These are phyloP conservation scores for Diaporthe sp. DNA, from an alignment of 2,329 filamentous ascomycete species.

Conservation along the genomic window DNA sequence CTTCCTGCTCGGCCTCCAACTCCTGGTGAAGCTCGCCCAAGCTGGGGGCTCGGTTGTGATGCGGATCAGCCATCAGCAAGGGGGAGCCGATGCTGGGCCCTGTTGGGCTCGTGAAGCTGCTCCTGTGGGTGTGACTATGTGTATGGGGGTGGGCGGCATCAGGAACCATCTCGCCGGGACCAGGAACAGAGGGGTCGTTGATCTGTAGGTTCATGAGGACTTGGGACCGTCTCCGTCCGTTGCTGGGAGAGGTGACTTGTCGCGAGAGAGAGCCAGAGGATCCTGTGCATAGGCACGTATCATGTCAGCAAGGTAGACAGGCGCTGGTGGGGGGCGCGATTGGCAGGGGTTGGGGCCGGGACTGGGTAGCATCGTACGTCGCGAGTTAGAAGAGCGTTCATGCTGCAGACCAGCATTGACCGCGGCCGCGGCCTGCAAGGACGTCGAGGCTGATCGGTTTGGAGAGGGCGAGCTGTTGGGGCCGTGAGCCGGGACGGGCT, in stretches of 20 bases:
- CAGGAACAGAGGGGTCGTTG: conserved; percentile 77
- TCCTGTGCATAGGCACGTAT: conserved; percentile 24
- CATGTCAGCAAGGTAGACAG: neutral
- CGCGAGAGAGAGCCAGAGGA: conserved; percentile 40
- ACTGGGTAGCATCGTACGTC: conserved; percentile 58
- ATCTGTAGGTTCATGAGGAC: conserved; percentile 81
- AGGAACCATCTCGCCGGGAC: conserved; percentile 76
- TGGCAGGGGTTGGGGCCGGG: conserved; percentile 27
- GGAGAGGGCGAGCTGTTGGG: conserved; percentile 66
- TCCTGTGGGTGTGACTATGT: conserved; percentile 47
- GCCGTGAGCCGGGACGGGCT: conserved; percentile 44
- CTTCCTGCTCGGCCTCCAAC: conserved; percentile 83
- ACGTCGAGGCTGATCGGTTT: conserved; percentile 73
- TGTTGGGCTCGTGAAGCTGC: conserved; percentile 47
- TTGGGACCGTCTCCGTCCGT: conserved; percentile 73
- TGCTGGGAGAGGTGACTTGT: conserved; percentile 37
- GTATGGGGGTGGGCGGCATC: conserved; percentile 53
- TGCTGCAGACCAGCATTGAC: conserved; percentile 83
- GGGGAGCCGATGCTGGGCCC: conserved; percentile 45
- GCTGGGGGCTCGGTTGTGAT: conserved; percentile 77
- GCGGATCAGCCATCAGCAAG: conserved; percentile 65
- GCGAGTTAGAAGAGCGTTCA: conserved; percentile 62
- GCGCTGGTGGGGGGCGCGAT: conserved; percentile 36
- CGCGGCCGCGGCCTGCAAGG: conserved; percentile 81
- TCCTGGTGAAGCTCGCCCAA: conserved; percentile 84